These are phyloP conservation scores for Aspergillus versicolor DNA, from an alignment of 2,329 filamentous ascomycete genomes.

Conservation along the genomic window DNA sequence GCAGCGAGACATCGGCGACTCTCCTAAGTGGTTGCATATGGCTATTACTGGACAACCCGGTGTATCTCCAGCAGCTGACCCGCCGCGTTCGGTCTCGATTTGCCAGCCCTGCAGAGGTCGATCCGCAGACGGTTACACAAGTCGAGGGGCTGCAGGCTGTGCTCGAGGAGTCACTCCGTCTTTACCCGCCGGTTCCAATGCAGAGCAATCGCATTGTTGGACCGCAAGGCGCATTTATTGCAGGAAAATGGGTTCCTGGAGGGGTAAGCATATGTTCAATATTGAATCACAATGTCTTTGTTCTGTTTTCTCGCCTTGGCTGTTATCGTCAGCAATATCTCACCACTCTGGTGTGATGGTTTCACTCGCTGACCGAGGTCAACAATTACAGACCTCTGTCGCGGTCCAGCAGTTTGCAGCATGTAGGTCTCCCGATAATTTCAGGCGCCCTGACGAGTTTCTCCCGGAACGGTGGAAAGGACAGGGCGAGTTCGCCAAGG, in stretches of 20 bases:
- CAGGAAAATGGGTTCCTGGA: constrained; percentile 34
- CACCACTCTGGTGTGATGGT: too few species aligned
- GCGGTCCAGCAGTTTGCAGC: constrained; percentile 8
- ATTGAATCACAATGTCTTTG: too few species aligned
- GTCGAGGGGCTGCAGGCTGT: constrained; percentile 45
- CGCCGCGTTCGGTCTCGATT: constrained; percentile 28
- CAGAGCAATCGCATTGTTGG: constrained; percentile 26
- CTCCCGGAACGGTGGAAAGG: constrained; percentile 25
- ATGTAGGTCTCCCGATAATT: constrained; percentile 9
- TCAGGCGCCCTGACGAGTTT: constrained; percentile 16
- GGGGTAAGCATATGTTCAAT: constrained; percentile 7
- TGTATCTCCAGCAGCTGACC: constrained; percentile 17
- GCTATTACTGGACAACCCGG: constrained; percentile 25
- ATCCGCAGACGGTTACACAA: constrained; percentile 19
- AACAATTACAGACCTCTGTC: constrained; percentile 4
- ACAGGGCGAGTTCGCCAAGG: constrained; percentile 17
- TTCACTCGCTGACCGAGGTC: neutral
- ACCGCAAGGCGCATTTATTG: constrained; percentile 31
- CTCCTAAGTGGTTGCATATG: constrained; percentile 38
- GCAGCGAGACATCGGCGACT: constrained; percentile 43
- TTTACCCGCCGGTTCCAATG: constrained; percentile 40
- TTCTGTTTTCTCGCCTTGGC: too few species aligned
- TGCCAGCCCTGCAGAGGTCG: constrained; percentile 30
- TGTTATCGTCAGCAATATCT: too few species aligned
- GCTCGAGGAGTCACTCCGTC: constrained; percentile 46